Evolutionary conservation across 2,329 filamentous ascomycete genomes (phyloP).

Genomic region (Sporothrix pseudoabietina): DNA sequence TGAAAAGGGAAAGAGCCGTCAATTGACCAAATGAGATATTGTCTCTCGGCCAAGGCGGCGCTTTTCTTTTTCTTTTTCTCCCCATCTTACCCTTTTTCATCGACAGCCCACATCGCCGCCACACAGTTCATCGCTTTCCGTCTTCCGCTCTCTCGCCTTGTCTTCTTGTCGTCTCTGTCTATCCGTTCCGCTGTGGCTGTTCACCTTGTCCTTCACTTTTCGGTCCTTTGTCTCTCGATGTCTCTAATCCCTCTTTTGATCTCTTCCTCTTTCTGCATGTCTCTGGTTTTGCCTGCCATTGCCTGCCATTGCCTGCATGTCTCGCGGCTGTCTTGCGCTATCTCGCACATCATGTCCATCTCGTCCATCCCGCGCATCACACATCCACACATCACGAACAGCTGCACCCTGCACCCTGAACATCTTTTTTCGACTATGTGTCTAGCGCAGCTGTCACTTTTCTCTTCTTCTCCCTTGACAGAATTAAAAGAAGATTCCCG

Average conservation of each 20-base stretch:
- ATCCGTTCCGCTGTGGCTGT: not conserved
- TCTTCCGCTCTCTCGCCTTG: not conserved
- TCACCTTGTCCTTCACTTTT: not conserved
- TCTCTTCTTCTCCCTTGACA: conserved; percentile 4
- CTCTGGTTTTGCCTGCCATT: not conserved
- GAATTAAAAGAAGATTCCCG: not conserved
- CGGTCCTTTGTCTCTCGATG: not conserved
- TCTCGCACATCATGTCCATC: conserved; percentile 14
- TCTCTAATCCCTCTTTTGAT: not conserved
- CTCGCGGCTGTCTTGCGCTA: conserved; percentile 16
- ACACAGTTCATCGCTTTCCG: not conserved
- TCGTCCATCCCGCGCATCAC: conserved; percentile 16
- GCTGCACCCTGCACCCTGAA: conserved; percentile 10
- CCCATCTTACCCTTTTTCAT: not conserved
- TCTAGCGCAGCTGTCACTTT: not conserved
- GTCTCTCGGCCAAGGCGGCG: not conserved
- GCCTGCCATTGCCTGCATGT: not conserved
- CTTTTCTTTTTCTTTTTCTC: not conserved
- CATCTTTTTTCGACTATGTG: not conserved
- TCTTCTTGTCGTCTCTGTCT: not conserved
- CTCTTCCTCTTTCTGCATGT: not conserved
- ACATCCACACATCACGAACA: not conserved
- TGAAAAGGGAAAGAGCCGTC: not conserved
- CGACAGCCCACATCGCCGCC: not conserved
- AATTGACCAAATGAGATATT: not conserved